phyloP scores from a whole-genome alignment of 140 eudicot species.

The Artemisia princeps region DNA sequence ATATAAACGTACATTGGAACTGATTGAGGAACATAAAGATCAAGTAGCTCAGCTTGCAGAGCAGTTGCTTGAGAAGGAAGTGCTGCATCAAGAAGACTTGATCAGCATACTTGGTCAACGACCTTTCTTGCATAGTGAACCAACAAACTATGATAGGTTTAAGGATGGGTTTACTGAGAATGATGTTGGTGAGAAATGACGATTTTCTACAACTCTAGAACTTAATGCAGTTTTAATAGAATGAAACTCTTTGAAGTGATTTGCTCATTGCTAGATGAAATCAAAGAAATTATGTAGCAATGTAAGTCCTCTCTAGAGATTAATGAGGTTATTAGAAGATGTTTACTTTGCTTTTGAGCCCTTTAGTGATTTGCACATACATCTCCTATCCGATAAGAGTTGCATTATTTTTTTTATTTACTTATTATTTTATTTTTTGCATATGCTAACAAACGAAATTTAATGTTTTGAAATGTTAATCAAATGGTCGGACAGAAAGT shows the following conservation, averaged over 20 bases:
- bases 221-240: conserved; percentile 17
- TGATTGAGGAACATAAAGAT: conserved; percentile 69
- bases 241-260: conserved; percentile 22
- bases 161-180: no score
- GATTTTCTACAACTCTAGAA: neutral
- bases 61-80: conserved; percentile 72
- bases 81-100: conserved; percentile 76
- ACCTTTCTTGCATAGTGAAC: conserved; percentile 55
- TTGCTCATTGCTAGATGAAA: conserved; percentile 14
- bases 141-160: conserved; percentile 70
- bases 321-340: conserved; percentile 14
- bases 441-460: no score
- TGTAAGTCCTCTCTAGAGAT: conserved; percentile 14
- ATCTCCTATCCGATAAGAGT: no score
- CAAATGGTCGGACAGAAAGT: no score
- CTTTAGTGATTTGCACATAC: neutral
- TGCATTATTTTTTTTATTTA: no score
- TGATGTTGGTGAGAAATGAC: no score
- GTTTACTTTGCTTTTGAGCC: neutral
- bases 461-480: no score
- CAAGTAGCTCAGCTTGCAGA: conserved; percentile 71
- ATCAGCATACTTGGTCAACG: conserved; percentile 63
- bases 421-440: no score
- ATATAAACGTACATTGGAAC: conserved; percentile 48
- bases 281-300: neutral